phyloP scores from a whole-genome alignment of 73 alveolate genomes.

The Paramecium biaurelia region DNA sequence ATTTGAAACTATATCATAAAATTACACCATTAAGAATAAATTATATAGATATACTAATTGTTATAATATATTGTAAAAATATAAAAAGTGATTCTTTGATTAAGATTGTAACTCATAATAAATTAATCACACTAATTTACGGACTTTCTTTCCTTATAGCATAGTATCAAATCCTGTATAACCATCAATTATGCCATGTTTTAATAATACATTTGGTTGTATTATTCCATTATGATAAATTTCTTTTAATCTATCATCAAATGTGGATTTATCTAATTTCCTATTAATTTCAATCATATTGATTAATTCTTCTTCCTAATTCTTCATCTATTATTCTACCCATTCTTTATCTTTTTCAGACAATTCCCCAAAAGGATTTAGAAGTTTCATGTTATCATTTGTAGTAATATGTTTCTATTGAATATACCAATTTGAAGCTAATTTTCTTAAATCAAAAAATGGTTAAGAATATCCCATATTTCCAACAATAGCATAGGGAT shows the following conservation, averaged over 20 bases:
- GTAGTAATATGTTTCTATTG: neutral
- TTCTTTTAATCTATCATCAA: neutral
- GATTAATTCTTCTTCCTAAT: neutral
- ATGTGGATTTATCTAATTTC: neutral
- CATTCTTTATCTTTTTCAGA: neutral
- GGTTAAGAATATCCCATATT: neutral
- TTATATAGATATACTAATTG: too few relatives aligned
- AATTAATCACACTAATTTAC: neutral
- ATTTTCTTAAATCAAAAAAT: neutral
- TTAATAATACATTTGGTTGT: neutral
- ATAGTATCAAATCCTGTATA: neutral
- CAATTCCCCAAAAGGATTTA: neutral
- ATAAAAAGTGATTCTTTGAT: neutral
- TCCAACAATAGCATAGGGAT: slow-evolving; percentile 32
- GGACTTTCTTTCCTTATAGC: neutral
- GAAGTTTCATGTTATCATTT: neutral
- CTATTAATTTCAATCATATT: slow-evolving; percentile 3
- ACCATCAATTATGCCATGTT: neutral
- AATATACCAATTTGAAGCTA: neutral
- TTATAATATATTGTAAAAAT: too few relatives aligned
- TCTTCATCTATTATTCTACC: neutral
- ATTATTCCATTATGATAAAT: neutral
- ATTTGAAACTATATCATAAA: too few relatives aligned
- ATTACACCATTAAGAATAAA: too few relatives aligned
- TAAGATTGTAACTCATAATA: neutral